Evolutionary conservation across 352 stramenopile species (phyloP).

Genomic region (Elongisporangium prolatum): DNA sequence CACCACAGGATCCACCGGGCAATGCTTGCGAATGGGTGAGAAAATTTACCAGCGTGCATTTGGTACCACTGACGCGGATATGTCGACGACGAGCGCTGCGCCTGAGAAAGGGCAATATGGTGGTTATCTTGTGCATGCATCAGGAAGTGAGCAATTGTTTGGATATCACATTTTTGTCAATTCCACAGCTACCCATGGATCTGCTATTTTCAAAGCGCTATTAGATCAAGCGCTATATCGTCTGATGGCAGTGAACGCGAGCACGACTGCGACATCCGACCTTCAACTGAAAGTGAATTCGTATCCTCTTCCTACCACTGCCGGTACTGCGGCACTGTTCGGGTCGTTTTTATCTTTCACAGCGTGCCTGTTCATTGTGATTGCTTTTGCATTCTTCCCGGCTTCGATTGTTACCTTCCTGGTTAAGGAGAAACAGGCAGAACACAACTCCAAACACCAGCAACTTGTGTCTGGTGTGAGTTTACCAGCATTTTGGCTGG

Average conservation of each 20-base stretch:
- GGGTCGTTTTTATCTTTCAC: slow-evolving; percentile 61
- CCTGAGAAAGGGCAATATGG: slow-evolving; percentile 30
- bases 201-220: slow-evolving; percentile 46
- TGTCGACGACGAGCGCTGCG: slow-evolving; percentile 61
- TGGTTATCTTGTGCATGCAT: slow-evolving; percentile 30
- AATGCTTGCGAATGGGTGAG: slow-evolving; percentile 30
- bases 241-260: slow-evolving; percentile 49
- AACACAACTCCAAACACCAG: slow-evolving; percentile 94
- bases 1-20: slow-evolving; percentile 20
- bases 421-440: slow-evolving; percentile 90
- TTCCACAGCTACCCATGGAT: slow-evolving; percentile 36
- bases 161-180: slow-evolving; percentile 55
- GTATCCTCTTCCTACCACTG: slow-evolving; percentile 44
- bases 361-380: slow-evolving; percentile 79
- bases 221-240: slow-evolving; percentile 49
- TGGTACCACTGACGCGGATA: slow-evolving; percentile 42
- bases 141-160: slow-evolving; percentile 21
- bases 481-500: slow-evolving; percentile 93
- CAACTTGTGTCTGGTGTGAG: slow-evolving; percentile 92
- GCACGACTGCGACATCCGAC: slow-evolving; percentile 7
- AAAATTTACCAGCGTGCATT: slow-evolving; percentile 30
- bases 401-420: slow-evolving; percentile 92
- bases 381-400: slow-evolving; percentile 90
- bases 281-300: slow-evolving; percentile 40
- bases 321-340: slow-evolving; percentile 33